Evolutionary conservation across 140 eudicot species (phyloP).

Genomic region (Stevia rebaudiana): DNA sequence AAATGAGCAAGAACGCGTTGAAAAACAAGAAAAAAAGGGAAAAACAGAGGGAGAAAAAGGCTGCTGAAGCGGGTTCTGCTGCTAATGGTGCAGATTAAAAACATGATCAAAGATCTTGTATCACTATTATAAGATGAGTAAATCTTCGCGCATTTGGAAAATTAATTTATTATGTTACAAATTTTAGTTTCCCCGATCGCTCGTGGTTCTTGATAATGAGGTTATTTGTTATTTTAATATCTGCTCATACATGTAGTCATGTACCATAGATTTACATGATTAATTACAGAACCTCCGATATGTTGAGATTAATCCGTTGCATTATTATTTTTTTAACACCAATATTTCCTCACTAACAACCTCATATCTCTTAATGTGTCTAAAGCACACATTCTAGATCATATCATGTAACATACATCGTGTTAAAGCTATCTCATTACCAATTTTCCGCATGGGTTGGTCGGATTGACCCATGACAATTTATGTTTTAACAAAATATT

Average conservation of each 20-base stretch:
- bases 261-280: conserved; percentile 8
- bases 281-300: too few relatives aligned
- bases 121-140: not conserved
- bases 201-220: not conserved
- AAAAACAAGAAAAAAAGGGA: conserved; percentile 94
- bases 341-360: too few relatives aligned
- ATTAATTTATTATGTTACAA: not conserved
- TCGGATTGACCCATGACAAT: too few relatives aligned
- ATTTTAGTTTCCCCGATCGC: not conserved
- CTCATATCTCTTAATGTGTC: too few relatives aligned
- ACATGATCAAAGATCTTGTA: conserved; percentile 2
- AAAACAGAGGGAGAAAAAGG: conserved; percentile 84
- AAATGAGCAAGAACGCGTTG: conserved; percentile 87
- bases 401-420: too few relatives aligned
- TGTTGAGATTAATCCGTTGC: too few relatives aligned
- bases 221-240: not conserved
- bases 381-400: too few relatives aligned
- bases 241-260: conserved; percentile 4
- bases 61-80: conserved; percentile 62
- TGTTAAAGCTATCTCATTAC: too few relatives aligned
- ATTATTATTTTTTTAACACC: too few relatives aligned
- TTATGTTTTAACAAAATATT: too few relatives aligned
- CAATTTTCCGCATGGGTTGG: too few relatives aligned
- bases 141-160: conserved; percentile 14
- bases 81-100: conserved; percentile 28